Conservation (phyloP, 805 yeast genomes). For the Teunomyces barrocoloradensis region DNA sequence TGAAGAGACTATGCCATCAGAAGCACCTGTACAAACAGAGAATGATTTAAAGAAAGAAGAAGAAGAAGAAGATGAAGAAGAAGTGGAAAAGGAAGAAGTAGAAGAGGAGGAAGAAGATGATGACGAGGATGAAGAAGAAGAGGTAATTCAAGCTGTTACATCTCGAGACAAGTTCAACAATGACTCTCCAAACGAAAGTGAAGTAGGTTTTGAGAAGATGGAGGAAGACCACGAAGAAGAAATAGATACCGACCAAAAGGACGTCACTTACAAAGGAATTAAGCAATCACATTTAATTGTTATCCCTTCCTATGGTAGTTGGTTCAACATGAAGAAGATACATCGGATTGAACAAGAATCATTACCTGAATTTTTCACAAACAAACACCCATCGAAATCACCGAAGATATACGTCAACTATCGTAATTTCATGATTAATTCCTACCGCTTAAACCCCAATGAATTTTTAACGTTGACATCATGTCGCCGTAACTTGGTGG, state of each 20-base stretch:
- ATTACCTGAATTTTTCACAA: constrained; percentile 82
- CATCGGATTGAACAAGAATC: constrained; percentile 80
- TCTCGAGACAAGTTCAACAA: not conserved
- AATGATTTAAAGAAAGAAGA: not conserved
- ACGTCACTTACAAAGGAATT: not conserved
- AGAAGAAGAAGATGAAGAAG: not conserved
- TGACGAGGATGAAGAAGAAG: not conserved
- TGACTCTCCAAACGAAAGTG: not conserved
- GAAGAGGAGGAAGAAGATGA: not conserved
- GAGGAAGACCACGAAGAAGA: constrained; percentile 2
- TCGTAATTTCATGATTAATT: constrained; percentile 84
- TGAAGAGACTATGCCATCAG: not conserved
- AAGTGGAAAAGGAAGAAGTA: not conserved
- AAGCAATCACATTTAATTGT: constrained; percentile 80
- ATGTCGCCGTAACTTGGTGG: constrained; percentile 83
- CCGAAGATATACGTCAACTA: constrained; percentile 78
- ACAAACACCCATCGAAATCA: constrained; percentile 70
- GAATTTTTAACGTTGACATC: constrained; percentile 90
- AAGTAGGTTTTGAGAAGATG: not conserved
- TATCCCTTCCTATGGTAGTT: constrained; percentile 81
- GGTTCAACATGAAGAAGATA: constrained; percentile 75
- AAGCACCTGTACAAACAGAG: constrained; percentile 1
- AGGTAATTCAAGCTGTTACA: not conserved
- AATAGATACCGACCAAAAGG: constrained; percentile 1
- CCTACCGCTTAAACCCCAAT: constrained; percentile 84